Evolutionary conservation across 108 stramenopile genomes (phyloP), one percentile per base, ranked within the genome.

Genomic region (Pseudonitzschia multiseries): DNA sequence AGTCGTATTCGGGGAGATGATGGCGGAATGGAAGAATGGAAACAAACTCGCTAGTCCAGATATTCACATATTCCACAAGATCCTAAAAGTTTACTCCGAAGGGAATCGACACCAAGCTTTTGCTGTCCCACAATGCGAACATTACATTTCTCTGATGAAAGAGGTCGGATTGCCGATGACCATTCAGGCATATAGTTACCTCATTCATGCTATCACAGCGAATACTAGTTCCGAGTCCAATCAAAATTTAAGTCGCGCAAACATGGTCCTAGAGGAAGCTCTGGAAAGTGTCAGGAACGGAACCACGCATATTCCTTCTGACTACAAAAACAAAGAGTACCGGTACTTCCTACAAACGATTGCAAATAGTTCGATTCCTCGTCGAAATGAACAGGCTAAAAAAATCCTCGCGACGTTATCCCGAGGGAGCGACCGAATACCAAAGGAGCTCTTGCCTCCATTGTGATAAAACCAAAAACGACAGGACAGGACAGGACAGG

Each of bases 71-170:
- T 72, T 65, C 50, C 71, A 78, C 71, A 68, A 42, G 1, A 51
- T 78, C 26, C 67, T 78, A 29, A 68, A 44, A 46, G 77, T 71
- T 12, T 52, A 15, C 13, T 52, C 77, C 12, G 42, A 67, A 40
- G 62, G 31, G 29, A 67, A 44, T 48, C 61, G 32, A 14, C 9
- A n/a, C 40, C 33, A 33, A 5, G 15, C 12, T n/a, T 27, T 44
- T 46, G 75, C 76, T n/a, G 66, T 70, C 10, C 40, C 60, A 36
- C 72, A 68, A 65, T 72, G 69, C 22, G 71, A 78, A 57, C 22
- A 57, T 26, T 78, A 72, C 46, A 33, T 78, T 17, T 28, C 54
- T 18, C 22, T 48, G 41, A 67, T 72, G 67, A 57, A 63, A 32
- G 54, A 65, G 0, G 65, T 46, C 13, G 70, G 71, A 12, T 59